Evolutionary conservation across 192 early-diverging fungal genomes (phyloP), one percentile per base, ranked within the genome.

Genomic region (Backusella circina): DNA sequence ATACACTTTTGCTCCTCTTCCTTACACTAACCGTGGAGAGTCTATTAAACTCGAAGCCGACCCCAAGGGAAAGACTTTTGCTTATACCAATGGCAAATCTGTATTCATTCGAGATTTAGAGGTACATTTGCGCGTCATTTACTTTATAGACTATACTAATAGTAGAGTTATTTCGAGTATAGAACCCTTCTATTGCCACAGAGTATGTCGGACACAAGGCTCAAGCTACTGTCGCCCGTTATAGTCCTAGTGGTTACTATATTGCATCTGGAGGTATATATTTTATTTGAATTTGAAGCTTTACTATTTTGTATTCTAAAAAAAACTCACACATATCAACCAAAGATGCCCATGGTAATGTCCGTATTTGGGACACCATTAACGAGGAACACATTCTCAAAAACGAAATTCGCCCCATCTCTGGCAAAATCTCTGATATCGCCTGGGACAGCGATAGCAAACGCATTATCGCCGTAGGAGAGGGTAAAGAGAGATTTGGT

Each of bases 391-490:
- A 97, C 44, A 90, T 94, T 35, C 78, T 97, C 70, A 98, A 97
- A 80, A 89, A 89, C 72, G 95, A 98, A 79, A 90, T 89, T 32
- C 88, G 84, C 51, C 88, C 93, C 23, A 86, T 94, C 76, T 74
- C 83, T n/a, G 96, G 93, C 10, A 88, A 85, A 70, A 86, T 99
- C 68, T 93, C 87, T 76, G 98, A 99, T 79, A 77, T 99, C 64
- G 90, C 91, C 6, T 99, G 98, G 98, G 96, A 98, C 86, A 85
- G 85, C 65, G 98, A 99, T 74, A 95, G 93, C 86, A 95, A 99
- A 85, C 90, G 98, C 30, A 82, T 99, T n/a, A 91, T 99, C 81
- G 98, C 93, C 26, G 98, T 97, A 3, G 98, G 98, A 65, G 94
- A 96, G 64, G 98, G 98, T 67, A 95, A 90, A 80, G 95, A 95